Evolutionary conservation across 345 rosid genomes (phyloP), one percentile per base, ranked within the genome.

Genomic region (Rhizophora mangle): DNA sequence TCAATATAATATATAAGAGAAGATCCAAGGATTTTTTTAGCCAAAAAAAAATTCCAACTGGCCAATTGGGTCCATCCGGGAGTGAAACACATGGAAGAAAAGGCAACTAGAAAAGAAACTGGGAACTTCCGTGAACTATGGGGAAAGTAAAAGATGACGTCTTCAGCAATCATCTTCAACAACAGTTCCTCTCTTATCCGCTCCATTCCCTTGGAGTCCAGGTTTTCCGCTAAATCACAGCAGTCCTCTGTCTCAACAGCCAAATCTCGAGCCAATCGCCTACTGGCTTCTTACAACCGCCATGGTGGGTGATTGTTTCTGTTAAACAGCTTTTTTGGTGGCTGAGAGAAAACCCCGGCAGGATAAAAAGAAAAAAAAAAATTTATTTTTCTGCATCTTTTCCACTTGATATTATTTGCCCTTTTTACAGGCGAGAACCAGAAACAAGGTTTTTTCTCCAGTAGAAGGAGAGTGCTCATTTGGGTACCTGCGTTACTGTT

Each of bases 401-500:
- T 39, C 15, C 46, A 39, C 15, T 39, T 39, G 3, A 39, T 39
- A 39, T 11, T 31, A 52, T 37, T 67, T 55, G 27, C 15, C 53
- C 53, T 60, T 6, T 6, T 61, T 68, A 1, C 75, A 83, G 89
- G 78, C 20, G 32, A 70, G 29, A 65, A 43, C 75, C 3, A 6
- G 11, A 49, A 72, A 60, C 62, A 76, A 36, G 20, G 30, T 24
- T 13, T 56, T 16, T 3, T 64, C 53, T 74, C 77, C 20, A 74
- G 37, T 68, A 80, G 89, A 62, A 87, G 95, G 82, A 75, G 81
- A 69, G 68, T 80, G 39, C 73, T 86, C 39, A 22, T 78, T 0
- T n/a, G 79, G n/a, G 51, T 83, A 20, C 80, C 92, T 10, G 54
- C 91, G 0, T 62, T 83, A 64, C 89, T 85, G 65, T 63, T 86